These are phyloP conservation scores for Castanopsis chinensis DNA, from an alignment of 306 rosid species.

Conservation along the genomic window DNA sequence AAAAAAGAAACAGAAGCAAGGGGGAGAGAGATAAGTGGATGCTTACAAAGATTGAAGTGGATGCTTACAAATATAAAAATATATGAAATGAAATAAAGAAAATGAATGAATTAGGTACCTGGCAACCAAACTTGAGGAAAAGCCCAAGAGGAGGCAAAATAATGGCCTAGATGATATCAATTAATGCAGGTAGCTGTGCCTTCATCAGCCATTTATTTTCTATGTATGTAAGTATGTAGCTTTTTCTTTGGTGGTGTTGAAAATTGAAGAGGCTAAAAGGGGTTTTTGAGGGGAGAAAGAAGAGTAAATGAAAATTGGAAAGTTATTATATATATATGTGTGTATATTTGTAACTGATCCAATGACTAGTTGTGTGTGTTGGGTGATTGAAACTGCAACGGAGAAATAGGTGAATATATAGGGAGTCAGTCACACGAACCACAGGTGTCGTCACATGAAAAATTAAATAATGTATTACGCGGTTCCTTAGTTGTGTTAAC, in stretches of 20 bases:
- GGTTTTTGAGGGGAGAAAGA: not conserved
- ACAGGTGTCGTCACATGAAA: not conserved
- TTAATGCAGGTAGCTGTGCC: constrained; percentile 55
- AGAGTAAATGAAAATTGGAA: no score
- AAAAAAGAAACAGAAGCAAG: not conserved
- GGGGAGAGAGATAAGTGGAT: not conserved
- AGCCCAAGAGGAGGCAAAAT: constrained; percentile 88
- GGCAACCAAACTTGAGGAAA: constrained; percentile 80
- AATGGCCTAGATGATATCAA: constrained; percentile 71
- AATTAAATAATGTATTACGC: not conserved
- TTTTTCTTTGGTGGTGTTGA: not conserved
- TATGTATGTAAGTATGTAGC: not conserved
- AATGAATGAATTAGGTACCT: constrained; percentile 21
- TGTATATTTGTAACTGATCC: not conserved
- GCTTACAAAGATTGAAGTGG: constrained; percentile 32
- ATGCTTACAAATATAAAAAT: no score
- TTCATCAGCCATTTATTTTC: constrained; percentile 34
- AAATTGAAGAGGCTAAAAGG: no score
- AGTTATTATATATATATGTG: no score
- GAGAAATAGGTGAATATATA: not conserved
- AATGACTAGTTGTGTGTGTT: not conserved
- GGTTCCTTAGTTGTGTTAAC: constrained; percentile 35
- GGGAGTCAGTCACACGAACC: not conserved
- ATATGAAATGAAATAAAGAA: no score
- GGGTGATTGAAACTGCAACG: not conserved